Evolutionary conservation across 2,329 filamentous ascomycete genomes (phyloP).

Genomic region (Zymoseptoria tritici): DNA sequence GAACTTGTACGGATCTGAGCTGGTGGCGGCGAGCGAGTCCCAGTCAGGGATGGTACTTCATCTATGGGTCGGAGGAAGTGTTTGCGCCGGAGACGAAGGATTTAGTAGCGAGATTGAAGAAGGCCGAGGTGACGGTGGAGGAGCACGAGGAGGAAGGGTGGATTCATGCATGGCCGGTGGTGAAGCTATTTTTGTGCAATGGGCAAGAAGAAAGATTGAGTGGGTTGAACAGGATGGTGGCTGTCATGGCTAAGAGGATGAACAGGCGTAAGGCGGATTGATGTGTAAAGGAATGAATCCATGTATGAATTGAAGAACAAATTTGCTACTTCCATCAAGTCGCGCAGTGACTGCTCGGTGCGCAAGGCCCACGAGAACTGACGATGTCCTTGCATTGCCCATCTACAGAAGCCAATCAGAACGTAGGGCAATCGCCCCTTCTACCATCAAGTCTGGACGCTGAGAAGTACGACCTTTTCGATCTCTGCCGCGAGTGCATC

Average conservation of each 20-base stretch:
- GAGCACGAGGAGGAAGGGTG: slow-evolving; percentile 56
- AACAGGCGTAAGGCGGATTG: slow-evolving; percentile 8
- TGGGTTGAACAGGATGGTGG: slow-evolving; percentile 41
- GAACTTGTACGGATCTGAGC: slow-evolving; percentile 55
- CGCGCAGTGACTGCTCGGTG: too few species aligned
- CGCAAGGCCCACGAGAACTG: not conserved
- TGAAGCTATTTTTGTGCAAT: slow-evolving; percentile 49
- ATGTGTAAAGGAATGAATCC: not conserved
- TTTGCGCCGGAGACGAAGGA: slow-evolving; percentile 62
- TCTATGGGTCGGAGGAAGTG: slow-evolving; percentile 71
- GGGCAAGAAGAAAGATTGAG: slow-evolving; percentile 39
- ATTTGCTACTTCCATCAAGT: not conserved
- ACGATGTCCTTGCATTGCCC: not conserved
- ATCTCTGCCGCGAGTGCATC: slow-evolving; percentile 4
- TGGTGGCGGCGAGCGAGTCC: slow-evolving; percentile 65
- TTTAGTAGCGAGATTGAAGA: slow-evolving; percentile 50
- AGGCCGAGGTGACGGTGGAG: slow-evolving; percentile 48
- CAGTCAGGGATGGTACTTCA: slow-evolving; percentile 58
- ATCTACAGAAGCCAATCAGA: not conserved
- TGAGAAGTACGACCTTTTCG: not conserved
- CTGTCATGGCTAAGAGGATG: slow-evolving; percentile 17
- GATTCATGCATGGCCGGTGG: slow-evolving; percentile 79
- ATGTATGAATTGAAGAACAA: not conserved
- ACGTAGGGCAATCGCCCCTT: not conserved
- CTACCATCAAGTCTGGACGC: not conserved